Percentiles rank a stretch among this genome's conserved stretches.
phyloP scores from a whole-genome alignment of 164 flowering plant species.

The Tetrastigma voinierianum region DNA sequence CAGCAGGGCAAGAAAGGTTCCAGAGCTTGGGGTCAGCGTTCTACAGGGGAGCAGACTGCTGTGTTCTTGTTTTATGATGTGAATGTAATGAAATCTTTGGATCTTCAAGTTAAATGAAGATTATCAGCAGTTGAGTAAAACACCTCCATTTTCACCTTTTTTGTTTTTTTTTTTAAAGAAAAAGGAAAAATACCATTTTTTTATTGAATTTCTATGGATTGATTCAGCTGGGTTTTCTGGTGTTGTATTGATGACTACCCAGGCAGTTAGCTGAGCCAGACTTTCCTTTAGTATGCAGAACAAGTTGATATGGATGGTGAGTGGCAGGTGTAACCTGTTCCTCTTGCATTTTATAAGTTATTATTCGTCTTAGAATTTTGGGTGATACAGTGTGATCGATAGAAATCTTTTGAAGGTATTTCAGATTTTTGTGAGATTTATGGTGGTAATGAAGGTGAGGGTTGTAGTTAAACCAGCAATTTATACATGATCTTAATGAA shows the following conservation, averaged over 20 bases:
- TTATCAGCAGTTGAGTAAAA: slow-evolving; percentile 35
- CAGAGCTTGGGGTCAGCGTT: slow-evolving; percentile 54
- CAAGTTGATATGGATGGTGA: slow-evolving; percentile 43
- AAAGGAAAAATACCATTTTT: too few species aligned
- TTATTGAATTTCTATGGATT: background rate
- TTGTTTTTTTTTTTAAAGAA: too few species aligned
- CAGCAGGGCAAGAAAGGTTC: slow-evolving; percentile 65
- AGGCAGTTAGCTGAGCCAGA: slow-evolving; percentile 35
- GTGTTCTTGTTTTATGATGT: slow-evolving; percentile 57
- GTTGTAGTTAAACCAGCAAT: too few species aligned
- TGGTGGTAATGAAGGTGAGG: too few species aligned
- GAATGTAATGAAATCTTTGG: slow-evolving; percentile 36
- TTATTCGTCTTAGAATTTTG: too few species aligned
- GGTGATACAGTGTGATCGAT: too few species aligned
- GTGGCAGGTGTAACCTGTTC: slow-evolving; percentile 25
- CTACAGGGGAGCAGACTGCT: slow-evolving; percentile 59
- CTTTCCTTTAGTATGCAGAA: slow-evolving; percentile 42
- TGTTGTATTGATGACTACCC: background rate
- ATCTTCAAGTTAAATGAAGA: slow-evolving; percentile 38
- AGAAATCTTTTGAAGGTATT: too few species aligned
- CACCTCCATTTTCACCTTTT: too few species aligned
- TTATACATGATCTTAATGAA: too few species aligned
- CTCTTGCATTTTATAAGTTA: too few species aligned
- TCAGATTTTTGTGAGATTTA: too few species aligned
- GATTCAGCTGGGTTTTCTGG: background rate